Evolutionary conservation across 2,329 filamentous ascomycete species (phyloP).

Genomic region (Emmonsiellopsis sp.): DNA sequence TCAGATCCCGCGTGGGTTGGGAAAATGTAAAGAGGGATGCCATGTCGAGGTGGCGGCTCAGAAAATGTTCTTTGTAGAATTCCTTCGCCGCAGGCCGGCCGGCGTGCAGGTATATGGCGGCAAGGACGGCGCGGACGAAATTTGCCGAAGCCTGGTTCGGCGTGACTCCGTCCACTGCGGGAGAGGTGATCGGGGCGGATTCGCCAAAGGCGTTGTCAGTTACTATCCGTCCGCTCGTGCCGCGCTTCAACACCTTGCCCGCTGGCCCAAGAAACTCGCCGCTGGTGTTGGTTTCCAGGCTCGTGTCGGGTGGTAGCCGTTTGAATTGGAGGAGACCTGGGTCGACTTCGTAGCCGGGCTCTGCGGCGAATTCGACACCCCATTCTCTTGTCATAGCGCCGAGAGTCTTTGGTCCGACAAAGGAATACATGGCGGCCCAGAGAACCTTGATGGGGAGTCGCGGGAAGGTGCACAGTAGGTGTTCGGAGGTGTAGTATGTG

Average conservation of each 20-base stretch:
- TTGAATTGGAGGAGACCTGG: conserved; percentile 78
- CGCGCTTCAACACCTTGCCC: conserved; percentile 51
- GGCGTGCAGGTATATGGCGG: conserved; percentile 75
- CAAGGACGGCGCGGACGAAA: conserved; percentile 75
- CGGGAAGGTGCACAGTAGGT: conserved; percentile 79
- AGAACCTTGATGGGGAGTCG: conserved; percentile 82
- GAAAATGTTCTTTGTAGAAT: conserved; percentile 77
- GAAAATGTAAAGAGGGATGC: conserved; percentile 73
- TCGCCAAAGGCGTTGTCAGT: conserved; percentile 82
- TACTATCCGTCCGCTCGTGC: conserved; percentile 66
- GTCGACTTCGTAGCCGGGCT: conserved; percentile 84
- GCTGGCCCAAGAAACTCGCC: conserved; percentile 34
- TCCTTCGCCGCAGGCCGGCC: conserved; percentile 68
- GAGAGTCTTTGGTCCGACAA: conserved; percentile 66
- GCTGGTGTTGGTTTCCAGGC: conserved; percentile 27
- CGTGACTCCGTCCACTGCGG: conserved; percentile 29
- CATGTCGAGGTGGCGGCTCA: conserved; percentile 69
- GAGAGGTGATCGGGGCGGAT: conserved; percentile 21
- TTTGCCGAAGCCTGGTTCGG: conserved; percentile 56
- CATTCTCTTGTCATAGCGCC: conserved; percentile 68
- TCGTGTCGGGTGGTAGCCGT: conserved; percentile 36
- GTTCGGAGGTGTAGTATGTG: conserved; percentile 81
- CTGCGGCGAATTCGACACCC: conserved; percentile 83
- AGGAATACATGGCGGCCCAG: conserved; percentile 77
- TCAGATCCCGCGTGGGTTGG: conserved; percentile 73